Conservation (phyloP, 1,284 basidiomycete genomes). For the Cryptococcus jaspeensis region DNA sequence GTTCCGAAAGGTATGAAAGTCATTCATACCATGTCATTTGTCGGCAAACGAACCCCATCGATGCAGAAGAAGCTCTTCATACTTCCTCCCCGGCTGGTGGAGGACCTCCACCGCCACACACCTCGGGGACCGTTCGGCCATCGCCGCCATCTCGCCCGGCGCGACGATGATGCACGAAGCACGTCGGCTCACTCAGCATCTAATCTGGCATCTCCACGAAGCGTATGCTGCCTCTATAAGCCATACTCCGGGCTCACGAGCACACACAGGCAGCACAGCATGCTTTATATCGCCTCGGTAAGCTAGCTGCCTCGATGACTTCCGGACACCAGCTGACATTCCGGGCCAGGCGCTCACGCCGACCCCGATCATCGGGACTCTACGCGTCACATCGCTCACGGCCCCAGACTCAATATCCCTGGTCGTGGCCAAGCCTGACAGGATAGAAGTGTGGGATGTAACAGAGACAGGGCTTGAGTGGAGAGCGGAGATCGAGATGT, state of each 20-base stretch:
- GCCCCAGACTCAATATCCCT: slow-evolving; percentile 29
- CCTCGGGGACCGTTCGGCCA: too few relatives aligned
- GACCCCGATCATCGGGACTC: slow-evolving; percentile 44
- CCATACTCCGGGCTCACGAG: too few relatives aligned
- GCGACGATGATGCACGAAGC: background rate
- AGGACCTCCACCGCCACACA: too few relatives aligned
- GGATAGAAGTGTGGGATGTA: slow-evolving; percentile 47
- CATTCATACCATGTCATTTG: too few relatives aligned
- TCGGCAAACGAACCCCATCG: too few relatives aligned
- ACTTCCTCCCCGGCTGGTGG: too few relatives aligned
- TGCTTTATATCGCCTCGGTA: slow-evolving; percentile 26
- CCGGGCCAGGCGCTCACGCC: slow-evolving; percentile 46
- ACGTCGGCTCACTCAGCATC: too few relatives aligned
- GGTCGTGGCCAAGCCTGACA: slow-evolving; percentile 44
- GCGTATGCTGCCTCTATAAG: too few relatives aligned
- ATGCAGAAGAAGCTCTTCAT: too few relatives aligned
- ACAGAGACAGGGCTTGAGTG: slow-evolving; percentile 30
- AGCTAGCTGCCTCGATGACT: background rate
- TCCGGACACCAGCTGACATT: background rate
- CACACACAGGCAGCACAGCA: background rate
- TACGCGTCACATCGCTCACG: slow-evolving; percentile 34
- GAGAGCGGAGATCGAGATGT: slow-evolving; percentile 35
- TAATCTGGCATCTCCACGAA: too few relatives aligned
- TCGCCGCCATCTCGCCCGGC: background rate
- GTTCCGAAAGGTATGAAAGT: too few relatives aligned